phyloP scores from a whole-genome alignment of 1,139 yeast species.

The Saccharomyces uvarum region DNA sequence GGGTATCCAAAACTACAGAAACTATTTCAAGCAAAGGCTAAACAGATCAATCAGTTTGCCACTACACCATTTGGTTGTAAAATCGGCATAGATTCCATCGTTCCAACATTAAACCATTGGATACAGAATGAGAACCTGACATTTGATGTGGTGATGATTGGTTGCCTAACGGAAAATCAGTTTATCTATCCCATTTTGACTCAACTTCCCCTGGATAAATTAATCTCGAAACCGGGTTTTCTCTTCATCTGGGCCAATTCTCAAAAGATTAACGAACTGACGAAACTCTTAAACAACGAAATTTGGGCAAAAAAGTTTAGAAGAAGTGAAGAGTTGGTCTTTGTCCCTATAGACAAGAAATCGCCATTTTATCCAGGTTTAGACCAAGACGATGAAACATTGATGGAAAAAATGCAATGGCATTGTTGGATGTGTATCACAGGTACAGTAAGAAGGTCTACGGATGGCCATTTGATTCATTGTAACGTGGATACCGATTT shows the following conservation, averaged over 20 bases:
- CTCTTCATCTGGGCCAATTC: slow-evolving; percentile 82
- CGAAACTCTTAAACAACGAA: slow-evolving; percentile 48
- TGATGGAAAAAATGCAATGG: slow-evolving; percentile 61
- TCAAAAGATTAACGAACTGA: slow-evolving; percentile 56
- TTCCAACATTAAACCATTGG: slow-evolving; percentile 55
- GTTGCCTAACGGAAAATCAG: slow-evolving; percentile 71
- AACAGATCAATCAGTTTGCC: slow-evolving; percentile 44
- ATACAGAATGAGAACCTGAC: slow-evolving; percentile 45
- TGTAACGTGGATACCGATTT: slow-evolving; percentile 90
- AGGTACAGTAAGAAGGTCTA: slow-evolving; percentile 82
- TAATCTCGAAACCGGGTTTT: slow-evolving; percentile 81
- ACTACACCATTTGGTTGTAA: slow-evolving; percentile 61
- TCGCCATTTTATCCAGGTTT: slow-evolving; percentile 56
- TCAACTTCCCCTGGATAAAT: slow-evolving; percentile 59
- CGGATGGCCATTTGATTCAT: slow-evolving; percentile 77
- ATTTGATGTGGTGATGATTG: slow-evolving; percentile 89
- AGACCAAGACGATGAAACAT: slow-evolving; percentile 38
- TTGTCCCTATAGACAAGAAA: slow-evolving; percentile 50
- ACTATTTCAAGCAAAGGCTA: slow-evolving; percentile 53
- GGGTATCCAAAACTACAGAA: slow-evolving; percentile 81
- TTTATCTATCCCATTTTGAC: slow-evolving; percentile 52
- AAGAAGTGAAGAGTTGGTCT: slow-evolving; percentile 79
- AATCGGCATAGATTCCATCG: slow-evolving; percentile 45
- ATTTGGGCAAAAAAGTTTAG: slow-evolving; percentile 70
- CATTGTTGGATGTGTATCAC: slow-evolving; percentile 97